A percentile compares a stretch with the other conserved stretches of the same genome.
phyloP scores from a whole-genome alignment of 495 filamentous ascomycete species.

The Melanomma pulvis-pyrius region DNA sequence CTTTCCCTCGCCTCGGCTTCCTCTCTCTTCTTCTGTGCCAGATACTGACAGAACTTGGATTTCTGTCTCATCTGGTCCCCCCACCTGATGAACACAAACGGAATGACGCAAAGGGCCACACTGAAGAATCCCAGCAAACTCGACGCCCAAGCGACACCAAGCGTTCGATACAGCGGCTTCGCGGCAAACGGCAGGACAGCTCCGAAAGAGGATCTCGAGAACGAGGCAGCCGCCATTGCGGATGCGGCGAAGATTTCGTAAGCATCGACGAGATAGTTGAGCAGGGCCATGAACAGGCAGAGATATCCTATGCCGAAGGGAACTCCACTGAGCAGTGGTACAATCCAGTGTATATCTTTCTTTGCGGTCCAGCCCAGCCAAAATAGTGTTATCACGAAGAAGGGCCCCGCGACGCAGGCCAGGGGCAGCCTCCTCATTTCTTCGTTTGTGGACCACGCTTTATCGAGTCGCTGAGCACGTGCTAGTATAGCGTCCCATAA shows the following conservation, averaged over 20 bases:
- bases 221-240: conserved; percentile 67
- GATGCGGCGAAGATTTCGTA: conserved; percentile 74
- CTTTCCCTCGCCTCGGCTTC: conserved; percentile 37
- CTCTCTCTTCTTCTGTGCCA: conserved; percentile 40
- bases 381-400: conserved; percentile 65
- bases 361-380: conserved; percentile 73
- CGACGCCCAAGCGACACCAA: conserved; percentile 48
- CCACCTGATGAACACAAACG: conserved; percentile 47
- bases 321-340: conserved; percentile 65
- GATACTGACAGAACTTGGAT: conserved; percentile 49
- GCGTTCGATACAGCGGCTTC: conserved; percentile 45
- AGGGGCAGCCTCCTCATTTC: conserved; percentile 69
- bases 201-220: conserved; percentile 63
- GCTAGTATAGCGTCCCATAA: conserved; percentile 59
- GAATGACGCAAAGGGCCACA: conserved; percentile 44
- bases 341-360: conserved; percentile 60
- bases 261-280: conserved; percentile 79
- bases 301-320: conserved; percentile 72
- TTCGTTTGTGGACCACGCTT: conserved; percentile 52
- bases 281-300: conserved; percentile 65
- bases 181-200: conserved; percentile 58
- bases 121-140: conserved; percentile 46
- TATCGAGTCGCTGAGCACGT: conserved; percentile 45
- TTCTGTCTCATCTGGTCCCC: conserved; percentile 43
- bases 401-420: conserved; percentile 66